Conservation (phyloP, 768 basidiomycete species). For the Tylopilus rubrobrunneus region DNA sequence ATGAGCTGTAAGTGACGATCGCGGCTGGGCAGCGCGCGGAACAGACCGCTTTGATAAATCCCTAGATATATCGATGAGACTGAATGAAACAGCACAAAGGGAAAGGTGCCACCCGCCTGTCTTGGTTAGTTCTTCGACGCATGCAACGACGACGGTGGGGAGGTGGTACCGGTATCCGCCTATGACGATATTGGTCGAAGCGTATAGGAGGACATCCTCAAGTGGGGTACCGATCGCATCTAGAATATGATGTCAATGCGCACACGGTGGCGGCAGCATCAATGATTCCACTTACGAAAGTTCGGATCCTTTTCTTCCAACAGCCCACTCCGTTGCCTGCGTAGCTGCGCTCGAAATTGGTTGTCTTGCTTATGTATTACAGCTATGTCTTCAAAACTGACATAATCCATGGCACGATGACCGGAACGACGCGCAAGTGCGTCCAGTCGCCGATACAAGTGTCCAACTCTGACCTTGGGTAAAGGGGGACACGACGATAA, state of each 20-base stretch:
- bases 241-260: constrained; percentile 6
- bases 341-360: constrained; percentile 24
- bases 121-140: constrained; percentile 45
- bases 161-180: constrained; percentile 37
- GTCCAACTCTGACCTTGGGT: constrained; percentile 18
- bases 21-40: constrained; percentile 41
- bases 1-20: constrained; percentile 38
- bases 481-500: constrained; percentile 5
- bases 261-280: neutral
- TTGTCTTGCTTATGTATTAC: constrained; percentile 14
- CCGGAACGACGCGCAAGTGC: constrained; percentile 18
- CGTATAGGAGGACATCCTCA: constrained; percentile 30
- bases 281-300: constrained; percentile 23
- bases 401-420: constrained; percentile 27
- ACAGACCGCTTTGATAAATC: constrained; percentile 39
- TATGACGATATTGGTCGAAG: constrained; percentile 31
- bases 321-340: constrained; percentile 15
- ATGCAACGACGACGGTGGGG: constrained; percentile 37
- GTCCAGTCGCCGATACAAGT: constrained; percentile 27
- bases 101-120: constrained; percentile 29
- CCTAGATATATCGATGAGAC: constrained; percentile 25
- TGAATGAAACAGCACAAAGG: neutral
- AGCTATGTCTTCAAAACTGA: constrained; percentile 23
- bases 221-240: constrained; percentile 37
- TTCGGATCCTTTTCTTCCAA: constrained; percentile 19